These are phyloP conservation scores for Lantana camara DNA, from an alignment of 257 asterid genomes.

Conservation along the genomic window DNA sequence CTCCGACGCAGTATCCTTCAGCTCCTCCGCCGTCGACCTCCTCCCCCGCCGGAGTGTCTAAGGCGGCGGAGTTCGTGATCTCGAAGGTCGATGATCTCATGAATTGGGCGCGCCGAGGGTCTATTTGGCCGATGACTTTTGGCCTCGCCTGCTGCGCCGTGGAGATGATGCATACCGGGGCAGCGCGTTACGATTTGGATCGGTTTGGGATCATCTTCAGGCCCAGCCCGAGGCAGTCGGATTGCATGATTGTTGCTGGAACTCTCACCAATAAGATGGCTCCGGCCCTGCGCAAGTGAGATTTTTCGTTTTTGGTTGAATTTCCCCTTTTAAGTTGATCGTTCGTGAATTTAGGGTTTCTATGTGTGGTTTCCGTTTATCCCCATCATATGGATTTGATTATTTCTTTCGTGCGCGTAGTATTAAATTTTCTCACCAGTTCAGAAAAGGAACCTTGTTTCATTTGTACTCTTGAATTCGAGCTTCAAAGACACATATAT, in stretches of 20 bases:
- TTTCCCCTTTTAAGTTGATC: not conserved
- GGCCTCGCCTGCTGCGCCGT: slow-evolving; percentile 98
- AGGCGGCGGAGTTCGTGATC: slow-evolving; percentile 87
- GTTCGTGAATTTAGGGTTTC: not conserved
- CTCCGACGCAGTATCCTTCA: slow-evolving; percentile 65
- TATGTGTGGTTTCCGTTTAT: not conserved
- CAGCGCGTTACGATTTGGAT: slow-evolving; percentile 94
- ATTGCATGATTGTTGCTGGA: slow-evolving; percentile 92
- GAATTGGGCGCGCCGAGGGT: slow-evolving; percentile 96
- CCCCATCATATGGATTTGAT: no score
- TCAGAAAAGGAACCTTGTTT: no score
- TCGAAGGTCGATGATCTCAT: slow-evolving; percentile 95
- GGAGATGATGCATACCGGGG: slow-evolving; percentile 99
- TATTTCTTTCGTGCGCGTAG: not conserved
- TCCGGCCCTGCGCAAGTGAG: slow-evolving; percentile 95
- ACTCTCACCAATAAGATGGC: slow-evolving; percentile 97
- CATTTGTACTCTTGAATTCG: no score
- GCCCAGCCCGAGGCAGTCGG: slow-evolving; percentile 97
- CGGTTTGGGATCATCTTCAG: slow-evolving; percentile 94
- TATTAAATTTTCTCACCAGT: not conserved
- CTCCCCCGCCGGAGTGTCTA: slow-evolving; percentile 72
- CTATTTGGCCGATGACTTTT: slow-evolving; percentile 99
- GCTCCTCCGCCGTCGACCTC: slow-evolving; percentile 75
- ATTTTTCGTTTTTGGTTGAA: not conserved
- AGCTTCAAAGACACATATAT: no score